Base-by-base conservation (phyloP, 331 rosid genomes). In the Erythrophleum ivorense region DNA sequence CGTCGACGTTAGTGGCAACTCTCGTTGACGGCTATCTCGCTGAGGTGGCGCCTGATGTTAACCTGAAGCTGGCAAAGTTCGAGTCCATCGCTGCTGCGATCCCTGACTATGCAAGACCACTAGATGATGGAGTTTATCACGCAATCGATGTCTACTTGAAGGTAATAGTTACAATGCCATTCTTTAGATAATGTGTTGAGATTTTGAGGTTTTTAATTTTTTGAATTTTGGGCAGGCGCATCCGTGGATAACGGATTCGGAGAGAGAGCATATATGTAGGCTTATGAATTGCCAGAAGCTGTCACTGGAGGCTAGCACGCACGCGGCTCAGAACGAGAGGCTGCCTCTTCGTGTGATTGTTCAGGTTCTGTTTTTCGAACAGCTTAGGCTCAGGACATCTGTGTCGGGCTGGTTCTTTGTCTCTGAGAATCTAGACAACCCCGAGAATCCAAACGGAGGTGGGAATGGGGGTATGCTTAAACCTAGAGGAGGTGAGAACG, bases 271-370 rank as follows among this genome's bases (percentile, higher is more conserved):
- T n/a, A n/a, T n/a, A n/a, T n/a, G n/a, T n/a, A n/a, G n/a, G n/a
- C n/a, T n/a, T 92, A 80, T 97, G 92, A 84, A 78, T 94, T 64
- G 92, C 94, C 81, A 79, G 97, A 94, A 94, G 85, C 94, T 94
- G 34, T 94, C 97, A 75, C 62, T 94, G 85, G 98, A 94, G 87
- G 98, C 92, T 13, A 92, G 97, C 91, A 87, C 92, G 4, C 98
- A 94, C 49, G 97, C 92, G 40, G 98, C 98, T n/a, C 95, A 94
- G 81, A 94, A 94, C 69, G 98, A 94, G 83, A 90, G 97, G 83
- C 84, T 94, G 46, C 98, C 98, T 2, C 95, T 94, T 19, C 91
- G 98, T 9, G 90, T 92, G 21, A 76, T 92, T 91, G 92, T 19
- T 97, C 90, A n/a, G n/a, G n/a, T n/a, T n/a, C n/a, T n/a, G n/a